Evolutionary conservation across 2,329 filamentous ascomycete genomes (phyloP), one percentile per base, ranked within the genome.

Genomic region (Ilyonectria sp.): DNA sequence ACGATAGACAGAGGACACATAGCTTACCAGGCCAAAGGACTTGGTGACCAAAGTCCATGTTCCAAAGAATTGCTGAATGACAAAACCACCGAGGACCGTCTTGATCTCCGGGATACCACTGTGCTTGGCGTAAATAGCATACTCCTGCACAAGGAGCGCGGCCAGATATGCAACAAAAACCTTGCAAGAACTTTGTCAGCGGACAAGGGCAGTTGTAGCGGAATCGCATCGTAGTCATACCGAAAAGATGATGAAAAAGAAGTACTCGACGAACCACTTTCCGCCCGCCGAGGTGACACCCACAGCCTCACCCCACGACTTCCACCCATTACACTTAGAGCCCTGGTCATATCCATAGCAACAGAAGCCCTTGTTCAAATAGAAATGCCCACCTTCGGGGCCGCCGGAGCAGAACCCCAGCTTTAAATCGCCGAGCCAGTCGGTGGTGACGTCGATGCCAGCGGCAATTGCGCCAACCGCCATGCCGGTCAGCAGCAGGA

Each of bases 81-180:
- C 92, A 79, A 98, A 98, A 6, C 95, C 95, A 46, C 95, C 95
- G 60, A 99, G 84, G 9, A 99, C 90, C 3, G 95, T 98, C 85
- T 99, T 99, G 82, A 99, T 97, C 84, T 99, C 95, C 6, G 95
- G 94, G 74, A 99, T 98, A 82, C 95, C 95, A 79, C 94, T 97
- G 77, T 98, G 95, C 79, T 93, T 95, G 54, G 95, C 95, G 81
- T 97, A 94, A 6, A 93, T 86, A 26, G 94, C 94, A 80, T 95
- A 98, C 74, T 92, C 90, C 74, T 92, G 90, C 15, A 98, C 95
- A 60, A 98, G 83, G 60, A 95, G 78, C 60, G 92, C 93, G 10
- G 96, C 94, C 65, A 87, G 89, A 43, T 90, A 86, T 29, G 95
- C 95, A 77, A 97, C 95, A 8, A 92, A 75, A 10, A 95, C 86